phyloP scores from a whole-genome alignment of 345 rosid species.

The Eucalyptus brandiana region DNA sequence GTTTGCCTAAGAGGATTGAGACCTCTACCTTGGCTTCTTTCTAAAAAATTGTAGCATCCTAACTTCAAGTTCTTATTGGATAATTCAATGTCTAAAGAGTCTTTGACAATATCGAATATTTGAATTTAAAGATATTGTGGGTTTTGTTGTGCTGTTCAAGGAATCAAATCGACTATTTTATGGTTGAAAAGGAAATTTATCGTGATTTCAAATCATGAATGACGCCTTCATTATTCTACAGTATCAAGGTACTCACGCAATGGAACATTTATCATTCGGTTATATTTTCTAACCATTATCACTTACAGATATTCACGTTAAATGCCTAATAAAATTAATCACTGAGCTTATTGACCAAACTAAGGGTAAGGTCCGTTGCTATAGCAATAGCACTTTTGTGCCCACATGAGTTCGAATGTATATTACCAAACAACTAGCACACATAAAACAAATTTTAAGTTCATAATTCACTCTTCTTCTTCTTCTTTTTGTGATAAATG shows the following conservation, averaged over 20 bases:
- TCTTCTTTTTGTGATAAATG: too few species aligned
- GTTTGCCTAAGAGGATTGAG: not conserved
- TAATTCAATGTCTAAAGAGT: not conserved
- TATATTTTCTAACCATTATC: not conserved
- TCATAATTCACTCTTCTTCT: not conserved
- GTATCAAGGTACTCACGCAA: not conserved
- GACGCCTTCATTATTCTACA: not conserved
- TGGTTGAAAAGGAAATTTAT: not conserved
- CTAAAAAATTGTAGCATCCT: not conserved
- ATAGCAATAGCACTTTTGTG: not conserved
- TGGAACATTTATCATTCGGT: not conserved
- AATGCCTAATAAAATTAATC: not conserved
- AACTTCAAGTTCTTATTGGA: not conserved
- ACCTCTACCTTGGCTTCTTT: not conserved
- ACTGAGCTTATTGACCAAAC: not conserved
- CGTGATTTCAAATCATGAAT: not conserved
- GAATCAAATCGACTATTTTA: not conserved
- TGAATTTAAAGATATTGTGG: not conserved
- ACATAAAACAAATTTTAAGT: too few species aligned
- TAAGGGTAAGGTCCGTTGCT: not conserved
- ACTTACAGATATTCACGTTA: not conserved
- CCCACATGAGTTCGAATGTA: not conserved
- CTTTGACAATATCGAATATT: not conserved
- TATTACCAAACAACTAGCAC: not conserved
- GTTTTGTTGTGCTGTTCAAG: not conserved